These are phyloP conservation scores for Canna indica DNA, from an alignment of 176 grass and related monocot species.

Conservation along the genomic window DNA sequence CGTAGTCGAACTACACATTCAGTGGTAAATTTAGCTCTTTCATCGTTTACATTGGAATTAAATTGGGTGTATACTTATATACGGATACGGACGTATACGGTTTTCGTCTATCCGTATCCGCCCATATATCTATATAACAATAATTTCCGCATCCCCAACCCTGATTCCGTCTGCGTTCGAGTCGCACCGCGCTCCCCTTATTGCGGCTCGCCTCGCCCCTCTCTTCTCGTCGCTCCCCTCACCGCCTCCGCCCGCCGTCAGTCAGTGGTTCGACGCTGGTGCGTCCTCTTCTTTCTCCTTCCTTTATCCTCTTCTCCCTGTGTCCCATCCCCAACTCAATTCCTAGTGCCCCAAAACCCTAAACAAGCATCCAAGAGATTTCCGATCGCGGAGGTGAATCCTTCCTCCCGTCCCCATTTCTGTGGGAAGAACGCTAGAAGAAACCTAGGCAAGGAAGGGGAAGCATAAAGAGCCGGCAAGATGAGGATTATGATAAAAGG, in stretches of 20 bases:
- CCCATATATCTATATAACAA: too few species aligned
- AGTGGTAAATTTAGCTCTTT: too few species aligned
- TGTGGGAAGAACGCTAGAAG: not conserved
- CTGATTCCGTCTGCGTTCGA: too few species aligned
- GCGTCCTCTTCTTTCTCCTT: not conserved
- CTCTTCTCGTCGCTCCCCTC: not conserved
- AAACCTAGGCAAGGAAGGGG: not conserved
- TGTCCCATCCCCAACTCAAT: not conserved
- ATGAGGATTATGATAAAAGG: constrained; percentile 94
- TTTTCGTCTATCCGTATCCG: too few species aligned
- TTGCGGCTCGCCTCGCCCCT: not conserved
- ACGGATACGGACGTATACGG: too few species aligned
- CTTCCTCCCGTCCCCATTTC: not conserved
- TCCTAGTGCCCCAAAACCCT: not conserved
- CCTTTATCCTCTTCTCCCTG: not conserved
- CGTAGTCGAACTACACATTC: too few species aligned
- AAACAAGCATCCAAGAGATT: not conserved
- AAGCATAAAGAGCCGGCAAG: constrained; percentile 17
- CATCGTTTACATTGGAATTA: too few species aligned
- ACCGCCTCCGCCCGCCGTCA: not conserved
- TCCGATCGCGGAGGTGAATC: not conserved
- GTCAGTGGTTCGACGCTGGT: not conserved
- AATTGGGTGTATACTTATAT: too few species aligned
- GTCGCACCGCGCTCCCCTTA: too few species aligned
- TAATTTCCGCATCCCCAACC: too few species aligned